Base-by-base conservation (phyloP, 306 rosid genomes). In the Sicyos baderoa region DNA sequence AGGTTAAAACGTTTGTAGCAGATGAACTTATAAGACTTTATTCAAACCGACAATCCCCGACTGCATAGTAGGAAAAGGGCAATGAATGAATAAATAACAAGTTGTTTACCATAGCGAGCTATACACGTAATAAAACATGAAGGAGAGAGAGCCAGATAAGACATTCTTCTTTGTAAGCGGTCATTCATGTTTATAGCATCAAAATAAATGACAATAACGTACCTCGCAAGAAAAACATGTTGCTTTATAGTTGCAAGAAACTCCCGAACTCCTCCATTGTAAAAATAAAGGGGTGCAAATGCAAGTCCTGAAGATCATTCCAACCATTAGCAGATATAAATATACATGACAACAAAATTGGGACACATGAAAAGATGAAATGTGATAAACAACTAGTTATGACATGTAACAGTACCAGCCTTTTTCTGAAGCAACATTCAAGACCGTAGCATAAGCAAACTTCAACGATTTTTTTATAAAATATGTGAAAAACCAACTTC, bases 241-340 rank as follows among this genome's bases (percentile, higher is more conserved):
- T 90, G 99, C 90, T 94, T 94, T 76, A 88, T 73, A 57, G 97
- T 88, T 71, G 97, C 96, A 74, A 94, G 94, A 74, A 94, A 94
- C 82, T 94, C 97, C 78, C 86, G 91, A 74, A 94, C 91, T 84
- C 99, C 99, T 80, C 99, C 99, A 73, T 86, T 94, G 72, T 94
- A 94, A 76, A 94, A 94, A 80, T 94, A 94, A 57, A 94, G 80
- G 22, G 99, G 89, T 71, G 99, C 96, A 82, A 78, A 72, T 15
- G 99, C 99, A 80, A 94, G 97, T 80, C 99, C 99, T 94, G 87
- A 72, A 79, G 74, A 75, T 72, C n/a, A 35, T 70, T 49, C 32
- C 66, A 32, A 57, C 54, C 57, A 72, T 63, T 17, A 72, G 48
- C 75, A 62, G 22, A 76, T 67, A 72, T 50, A 75, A 72, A 23